Evolutionary conservation across 148 eudicot species (phyloP).

Genomic region (Rhododendron henanense): DNA sequence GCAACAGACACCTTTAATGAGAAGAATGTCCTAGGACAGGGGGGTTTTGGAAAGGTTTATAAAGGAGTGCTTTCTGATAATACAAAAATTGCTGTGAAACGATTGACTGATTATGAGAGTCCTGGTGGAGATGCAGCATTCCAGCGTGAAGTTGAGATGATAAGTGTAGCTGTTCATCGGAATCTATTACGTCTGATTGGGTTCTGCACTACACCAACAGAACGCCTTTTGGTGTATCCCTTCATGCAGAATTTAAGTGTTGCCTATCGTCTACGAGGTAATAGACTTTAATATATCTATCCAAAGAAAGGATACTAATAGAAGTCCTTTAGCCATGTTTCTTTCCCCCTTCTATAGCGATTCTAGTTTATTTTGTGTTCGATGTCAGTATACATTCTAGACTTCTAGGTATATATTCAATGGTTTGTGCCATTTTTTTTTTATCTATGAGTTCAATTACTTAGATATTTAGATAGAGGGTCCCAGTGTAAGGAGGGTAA

Average conservation of each 20-base stretch:
- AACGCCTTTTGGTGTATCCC: slow-evolving; percentile 95
- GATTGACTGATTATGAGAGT: slow-evolving; percentile 77
- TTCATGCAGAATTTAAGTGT: slow-evolving; percentile 95
- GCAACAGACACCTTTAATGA: slow-evolving; percentile 90
- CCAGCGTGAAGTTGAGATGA: slow-evolving; percentile 98
- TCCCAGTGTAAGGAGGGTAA: neutral
- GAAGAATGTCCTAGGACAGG: slow-evolving; percentile 94
- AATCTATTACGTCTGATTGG: slow-evolving; percentile 86
- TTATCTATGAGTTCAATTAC: too few relatives aligned
- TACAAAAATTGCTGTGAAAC: slow-evolving; percentile 88
- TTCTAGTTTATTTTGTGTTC: neutral
- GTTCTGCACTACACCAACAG: slow-evolving; percentile 96
- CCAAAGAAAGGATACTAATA: neutral
- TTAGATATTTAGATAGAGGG: too few relatives aligned
- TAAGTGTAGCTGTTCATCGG: slow-evolving; percentile 94
- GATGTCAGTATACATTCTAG: neutral
- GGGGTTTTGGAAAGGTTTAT: slow-evolving; percentile 97
- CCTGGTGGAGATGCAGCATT: slow-evolving; percentile 96
- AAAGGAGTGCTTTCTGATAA: slow-evolving; percentile 77
- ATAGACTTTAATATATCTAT: neutral
- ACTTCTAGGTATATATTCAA: neutral
- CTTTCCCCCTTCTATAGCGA: neutral
- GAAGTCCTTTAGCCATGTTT: neutral
- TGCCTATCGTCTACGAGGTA: slow-evolving; percentile 71
- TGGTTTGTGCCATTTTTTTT: neutral